Percentiles rank a stretch among this genome's conserved stretches.
phyloP scores from a whole-genome alignment of 805 yeast genomes.

The Metschnikowia chrysomelidarum region DNA sequence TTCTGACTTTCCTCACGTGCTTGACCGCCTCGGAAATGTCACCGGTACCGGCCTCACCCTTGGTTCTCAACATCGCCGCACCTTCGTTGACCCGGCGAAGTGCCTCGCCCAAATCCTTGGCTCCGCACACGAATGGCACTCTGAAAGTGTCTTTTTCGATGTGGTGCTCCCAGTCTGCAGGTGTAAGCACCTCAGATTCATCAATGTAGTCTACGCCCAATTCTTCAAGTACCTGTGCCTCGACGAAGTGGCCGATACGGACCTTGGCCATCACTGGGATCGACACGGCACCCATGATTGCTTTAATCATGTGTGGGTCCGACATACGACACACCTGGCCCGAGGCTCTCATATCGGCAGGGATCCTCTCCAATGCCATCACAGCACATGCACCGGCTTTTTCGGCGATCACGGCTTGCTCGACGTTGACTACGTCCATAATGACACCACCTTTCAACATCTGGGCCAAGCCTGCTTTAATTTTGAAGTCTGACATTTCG shows the following conservation, averaged over 20 bases:
- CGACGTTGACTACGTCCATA: conserved; percentile 74
- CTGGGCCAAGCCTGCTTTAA: conserved; percentile 80
- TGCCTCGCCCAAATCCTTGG: conserved; percentile 79
- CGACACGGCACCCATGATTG: conserved; percentile 66
- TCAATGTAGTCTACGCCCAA: conserved; percentile 77
- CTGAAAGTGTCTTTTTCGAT: conserved; percentile 58
- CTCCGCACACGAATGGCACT: conserved; percentile 84
- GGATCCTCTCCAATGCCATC: conserved; percentile 83
- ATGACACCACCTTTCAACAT: conserved; percentile 80
- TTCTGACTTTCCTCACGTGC: conserved; percentile 62
- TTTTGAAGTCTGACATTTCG: conserved; percentile 28
- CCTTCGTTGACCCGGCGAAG: conserved; percentile 77
- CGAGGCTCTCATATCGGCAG: conserved; percentile 79
- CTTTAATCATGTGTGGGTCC: conserved; percentile 75
- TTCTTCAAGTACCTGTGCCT: conserved; percentile 73
- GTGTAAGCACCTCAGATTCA: conserved; percentile 81
- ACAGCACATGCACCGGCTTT: conserved; percentile 87
- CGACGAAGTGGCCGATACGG: conserved; percentile 80
- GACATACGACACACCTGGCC: conserved; percentile 87
- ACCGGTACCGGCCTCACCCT: conserved; percentile 90
- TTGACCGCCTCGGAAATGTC: conserved; percentile 80
- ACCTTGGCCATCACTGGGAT: conserved; percentile 85
- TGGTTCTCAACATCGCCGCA: conserved; percentile 84
- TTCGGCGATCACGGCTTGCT: conserved; percentile 79
- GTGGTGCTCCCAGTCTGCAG: conserved; percentile 70